A percentile compares a stretch with the other conserved stretches of the same genome.
Evolutionary conservation across 2,329 filamentous ascomycete species (phyloP).

Genomic region (Ploettnerulaceae sp.): DNA sequence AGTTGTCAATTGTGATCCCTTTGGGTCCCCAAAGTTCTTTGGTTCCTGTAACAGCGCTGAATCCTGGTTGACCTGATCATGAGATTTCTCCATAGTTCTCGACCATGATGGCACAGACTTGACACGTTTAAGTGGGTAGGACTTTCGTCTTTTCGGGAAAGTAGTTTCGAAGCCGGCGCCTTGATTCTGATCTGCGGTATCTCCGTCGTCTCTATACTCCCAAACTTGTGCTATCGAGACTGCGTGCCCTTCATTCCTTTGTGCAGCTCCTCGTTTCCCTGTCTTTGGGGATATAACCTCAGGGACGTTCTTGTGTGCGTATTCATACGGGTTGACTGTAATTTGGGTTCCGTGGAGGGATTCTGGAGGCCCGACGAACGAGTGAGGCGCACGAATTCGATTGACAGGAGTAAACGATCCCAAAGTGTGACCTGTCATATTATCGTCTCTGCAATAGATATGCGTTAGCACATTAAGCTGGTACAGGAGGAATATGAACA

Average conservation of each 20-base stretch:
- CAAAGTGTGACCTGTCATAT: not conserved
- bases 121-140: slow-evolving; percentile 11
- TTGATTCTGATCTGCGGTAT: slow-evolving; percentile 13
- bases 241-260: slow-evolving; percentile 9
- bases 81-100: slow-evolving; percentile 2
- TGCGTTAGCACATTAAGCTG: not conserved
- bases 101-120: slow-evolving; percentile 8
- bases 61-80: not conserved
- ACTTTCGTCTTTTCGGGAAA: slow-evolving; percentile 19
- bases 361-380: slow-evolving; percentile 17
- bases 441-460: not conserved
- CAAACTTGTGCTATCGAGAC: slow-evolving; percentile 18
- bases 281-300: slow-evolving; percentile 1
- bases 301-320: slow-evolving; percentile 7
- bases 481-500: not conserved
- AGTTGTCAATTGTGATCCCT: slow-evolving; percentile 15
- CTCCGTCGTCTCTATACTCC: slow-evolving; percentile 20
- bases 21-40: not conserved
- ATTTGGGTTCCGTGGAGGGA: slow-evolving; percentile 9
- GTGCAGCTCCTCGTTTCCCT: slow-evolving; percentile 11
- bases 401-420: slow-evolving; percentile 27
- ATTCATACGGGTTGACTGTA: slow-evolving; percentile 16
- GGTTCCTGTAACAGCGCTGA: not conserved
- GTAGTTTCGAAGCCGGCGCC: slow-evolving; percentile 1
- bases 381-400: slow-evolving; percentile 4